These are phyloP conservation scores for Kwoniella bestiolae DNA, from an alignment of 768 basidiomycete genomes.

Conservation along the genomic window DNA sequence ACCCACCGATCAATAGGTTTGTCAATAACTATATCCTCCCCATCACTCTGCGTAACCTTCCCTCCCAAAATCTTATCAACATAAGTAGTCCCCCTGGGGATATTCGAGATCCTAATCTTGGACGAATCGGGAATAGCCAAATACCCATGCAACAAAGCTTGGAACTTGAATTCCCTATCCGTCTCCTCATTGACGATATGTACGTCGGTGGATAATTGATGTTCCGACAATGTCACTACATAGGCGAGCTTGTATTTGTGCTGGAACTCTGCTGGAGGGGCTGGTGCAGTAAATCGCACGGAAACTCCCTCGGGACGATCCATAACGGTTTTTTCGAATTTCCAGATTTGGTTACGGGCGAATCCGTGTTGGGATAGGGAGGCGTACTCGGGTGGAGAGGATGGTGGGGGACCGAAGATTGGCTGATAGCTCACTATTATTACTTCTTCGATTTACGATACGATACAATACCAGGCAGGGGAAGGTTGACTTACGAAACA, in stretches of 20 bases:
- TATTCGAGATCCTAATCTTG: slow-evolving; percentile 65
- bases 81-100: slow-evolving; percentile 70
- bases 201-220: slow-evolving; percentile 75
- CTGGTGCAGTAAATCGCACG: slow-evolving; percentile 73
- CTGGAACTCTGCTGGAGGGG: slow-evolving; percentile 67
- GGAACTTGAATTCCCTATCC: slow-evolving; percentile 69
- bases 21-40: slow-evolving; percentile 45
- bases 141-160: slow-evolving; percentile 92
- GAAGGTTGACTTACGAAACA: slow-evolving; percentile 63
- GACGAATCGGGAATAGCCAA: slow-evolving; percentile 66
- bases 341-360: slow-evolving; percentile 78
- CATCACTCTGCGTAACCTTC: slow-evolving; percentile 64
- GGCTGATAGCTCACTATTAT: slow-evolving; percentile 37
- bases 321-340: slow-evolving; percentile 66
- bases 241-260: slow-evolving; percentile 75
- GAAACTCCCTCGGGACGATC: slow-evolving; percentile 74
- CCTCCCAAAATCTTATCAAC: slow-evolving; percentile 69
- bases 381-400: slow-evolving; percentile 65
- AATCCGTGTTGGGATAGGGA: slow-evolving; percentile 85
- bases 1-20: slow-evolving; percentile 49
- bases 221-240: slow-evolving; percentile 75
- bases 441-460: neutral
- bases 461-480: neutral
- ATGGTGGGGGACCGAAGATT: slow-evolving; percentile 81
- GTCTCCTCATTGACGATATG: slow-evolving; percentile 73